Percentiles rank a stretch among this genome's conserved stretches.
These are phyloP conservation scores for Pascua guehoae DNA, from an alignment of 1,284 basidiomycete species.

Conservation along the genomic window DNA sequence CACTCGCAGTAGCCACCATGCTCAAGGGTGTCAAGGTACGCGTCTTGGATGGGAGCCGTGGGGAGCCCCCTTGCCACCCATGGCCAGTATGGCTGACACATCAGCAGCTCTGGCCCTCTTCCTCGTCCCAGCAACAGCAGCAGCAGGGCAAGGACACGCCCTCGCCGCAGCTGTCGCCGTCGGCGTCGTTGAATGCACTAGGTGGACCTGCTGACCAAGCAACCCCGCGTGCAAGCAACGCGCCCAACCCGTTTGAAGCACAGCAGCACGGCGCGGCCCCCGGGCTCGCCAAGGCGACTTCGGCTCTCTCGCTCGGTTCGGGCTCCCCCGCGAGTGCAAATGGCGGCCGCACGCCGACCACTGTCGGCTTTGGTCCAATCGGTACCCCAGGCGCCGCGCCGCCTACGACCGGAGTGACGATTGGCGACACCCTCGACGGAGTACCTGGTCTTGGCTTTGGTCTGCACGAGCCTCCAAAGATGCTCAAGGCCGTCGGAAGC, in stretches of 20 bases:
- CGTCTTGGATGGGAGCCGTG: conserved; percentile 6
- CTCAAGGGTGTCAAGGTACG: conserved; percentile 48
- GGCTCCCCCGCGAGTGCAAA: conserved; percentile 36
- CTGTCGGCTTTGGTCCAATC: conserved; percentile 36
- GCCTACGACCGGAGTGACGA: conserved; percentile 46
- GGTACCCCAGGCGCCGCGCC: conserved; percentile 45
- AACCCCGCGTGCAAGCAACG: conserved; percentile 62
- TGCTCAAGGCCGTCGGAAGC: conserved; percentile 44
- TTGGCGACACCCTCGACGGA: conserved; percentile 40
- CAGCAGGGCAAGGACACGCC: conserved; percentile 16
- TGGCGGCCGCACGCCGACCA: conserved; percentile 44
- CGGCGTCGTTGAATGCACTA: conserved; percentile 34
- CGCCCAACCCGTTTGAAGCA: conserved; percentile 67
- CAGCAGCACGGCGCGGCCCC: conserved; percentile 22
- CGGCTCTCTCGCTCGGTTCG: conserved; percentile 39
- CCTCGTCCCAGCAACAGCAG: conserved; percentile 15
- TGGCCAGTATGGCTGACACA: conserved; percentile 8
- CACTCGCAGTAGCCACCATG: conserved; percentile 20
- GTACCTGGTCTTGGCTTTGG: conserved; percentile 41
- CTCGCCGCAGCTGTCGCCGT: conserved; percentile 33
- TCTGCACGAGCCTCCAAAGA: conserved; percentile 48
- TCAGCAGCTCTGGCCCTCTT: conserved; percentile 45
- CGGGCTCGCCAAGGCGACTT: conserved; percentile 45
- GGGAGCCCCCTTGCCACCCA: conserved; percentile 7
- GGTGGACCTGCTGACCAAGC: conserved; percentile 60